Percentiles rank a stretch among this genome's conserved stretches.
Evolutionary conservation across 306 rosid genomes (phyloP).

Genomic region (Cercis canadensis): DNA sequence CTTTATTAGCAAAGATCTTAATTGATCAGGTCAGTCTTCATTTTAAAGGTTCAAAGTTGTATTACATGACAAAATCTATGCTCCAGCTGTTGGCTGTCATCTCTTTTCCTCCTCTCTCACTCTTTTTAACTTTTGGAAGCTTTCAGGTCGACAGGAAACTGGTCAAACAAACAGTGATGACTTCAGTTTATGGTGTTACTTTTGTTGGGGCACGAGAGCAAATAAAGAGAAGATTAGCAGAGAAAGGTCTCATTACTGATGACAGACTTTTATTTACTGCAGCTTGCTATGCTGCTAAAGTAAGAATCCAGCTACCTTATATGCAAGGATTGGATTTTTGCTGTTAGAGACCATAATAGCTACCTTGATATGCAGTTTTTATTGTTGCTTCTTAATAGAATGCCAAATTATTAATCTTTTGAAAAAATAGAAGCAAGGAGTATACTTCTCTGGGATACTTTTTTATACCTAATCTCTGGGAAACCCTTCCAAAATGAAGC

Average conservation of each 20-base stretch:
- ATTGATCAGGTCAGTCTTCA: not conserved
- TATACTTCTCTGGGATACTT: not conserved
- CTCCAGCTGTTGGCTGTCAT: no score
- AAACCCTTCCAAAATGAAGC: constrained; percentile 8
- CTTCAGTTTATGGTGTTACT: constrained; percentile 91
- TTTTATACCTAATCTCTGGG: constrained; percentile 1
- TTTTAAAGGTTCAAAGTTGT: no score
- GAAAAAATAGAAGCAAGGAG: constrained; percentile 4
- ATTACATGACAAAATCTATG: no score
- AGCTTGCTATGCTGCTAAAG: constrained; percentile 88
- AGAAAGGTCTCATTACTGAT: constrained; percentile 78
- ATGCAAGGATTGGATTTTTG: constrained; percentile 13
- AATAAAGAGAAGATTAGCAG: constrained; percentile 82
- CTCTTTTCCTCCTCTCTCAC: not conserved
- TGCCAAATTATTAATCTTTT: constrained; percentile 12
- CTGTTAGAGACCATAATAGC: constrained; percentile 9
- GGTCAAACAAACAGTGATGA: constrained; percentile 93
- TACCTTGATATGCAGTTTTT: constrained; percentile 21
- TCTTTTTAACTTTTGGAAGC: constrained; percentile 37
- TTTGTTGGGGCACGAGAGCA: constrained; percentile 90
- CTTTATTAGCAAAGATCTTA: constrained; percentile 69
- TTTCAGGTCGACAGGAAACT: constrained; percentile 88
- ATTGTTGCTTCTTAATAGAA: constrained; percentile 4
- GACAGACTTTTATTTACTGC: constrained; percentile 68
- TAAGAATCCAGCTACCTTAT: constrained; percentile 45